These are phyloP conservation scores for Kodamaea hsintzibuensis DNA, from an alignment of 805 yeast genomes.

Conservation along the genomic window DNA sequence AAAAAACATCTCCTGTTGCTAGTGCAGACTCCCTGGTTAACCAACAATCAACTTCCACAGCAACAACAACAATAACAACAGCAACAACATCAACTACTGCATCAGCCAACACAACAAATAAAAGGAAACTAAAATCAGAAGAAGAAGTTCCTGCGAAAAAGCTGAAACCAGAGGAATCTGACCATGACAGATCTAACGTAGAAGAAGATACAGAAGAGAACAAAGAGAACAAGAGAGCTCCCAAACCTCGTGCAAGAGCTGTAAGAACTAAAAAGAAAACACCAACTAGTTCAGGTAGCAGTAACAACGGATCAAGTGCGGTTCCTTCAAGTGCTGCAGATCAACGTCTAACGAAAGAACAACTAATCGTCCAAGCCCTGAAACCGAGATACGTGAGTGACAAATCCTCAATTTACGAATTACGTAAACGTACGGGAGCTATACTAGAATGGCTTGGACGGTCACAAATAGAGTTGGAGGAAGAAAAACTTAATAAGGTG, in stretches of 20 bases:
- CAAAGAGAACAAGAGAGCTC: slow-evolving; percentile 1
- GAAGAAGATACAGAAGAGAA: slow-evolving; percentile 7
- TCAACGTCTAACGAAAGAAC: slow-evolving; percentile 31
- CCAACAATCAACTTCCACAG: neutral
- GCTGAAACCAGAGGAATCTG: slow-evolving; percentile 8
- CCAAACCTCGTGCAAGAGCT: slow-evolving; percentile 9
- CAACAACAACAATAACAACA: neutral
- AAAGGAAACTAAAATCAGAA: slow-evolving; percentile 7
- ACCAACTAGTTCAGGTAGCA: slow-evolving; percentile 2
- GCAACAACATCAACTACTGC: neutral
- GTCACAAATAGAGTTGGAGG: slow-evolving; percentile 78
- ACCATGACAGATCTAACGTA: slow-evolving; percentile 9
- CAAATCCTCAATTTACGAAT: slow-evolving; percentile 73
- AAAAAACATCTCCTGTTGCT: slow-evolving; percentile 5
- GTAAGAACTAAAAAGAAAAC: slow-evolving; percentile 11
- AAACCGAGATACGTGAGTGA: slow-evolving; percentile 83
- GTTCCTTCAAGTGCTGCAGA: slow-evolving; percentile 12
- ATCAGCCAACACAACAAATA: neutral
- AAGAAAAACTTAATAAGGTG: slow-evolving; percentile 62
- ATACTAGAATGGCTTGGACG: slow-evolving; percentile 89
- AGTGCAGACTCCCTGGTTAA: neutral
- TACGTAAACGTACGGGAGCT: slow-evolving; percentile 85
- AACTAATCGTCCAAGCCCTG: slow-evolving; percentile 66
- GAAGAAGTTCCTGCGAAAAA: slow-evolving; percentile 7
- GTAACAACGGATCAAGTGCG: slow-evolving; percentile 1